A percentile compares a stretch with the other conserved stretches of the same genome.
Conservation (phyloP, 441 rosid species). For the Adansonia gregorii region DNA sequence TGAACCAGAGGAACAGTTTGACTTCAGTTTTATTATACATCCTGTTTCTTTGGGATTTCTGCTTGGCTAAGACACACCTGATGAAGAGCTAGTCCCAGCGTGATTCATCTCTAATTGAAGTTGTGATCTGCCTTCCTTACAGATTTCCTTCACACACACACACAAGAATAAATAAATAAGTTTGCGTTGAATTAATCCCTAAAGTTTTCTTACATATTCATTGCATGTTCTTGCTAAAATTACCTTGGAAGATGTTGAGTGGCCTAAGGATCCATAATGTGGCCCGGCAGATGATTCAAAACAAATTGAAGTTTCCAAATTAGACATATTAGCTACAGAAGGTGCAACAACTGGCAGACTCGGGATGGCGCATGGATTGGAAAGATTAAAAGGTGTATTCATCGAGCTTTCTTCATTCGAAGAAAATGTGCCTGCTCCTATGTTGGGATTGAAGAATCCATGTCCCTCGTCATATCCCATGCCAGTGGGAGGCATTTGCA, state of each 20-base stretch:
- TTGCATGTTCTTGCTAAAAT: slow-evolving; percentile 17
- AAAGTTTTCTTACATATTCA: slow-evolving; percentile 9
- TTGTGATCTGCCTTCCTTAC: slow-evolving; percentile 41
- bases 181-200: slow-evolving; percentile 13
- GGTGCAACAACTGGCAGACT: slow-evolving; percentile 43
- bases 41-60: slow-evolving; percentile 23
- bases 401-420: slow-evolving; percentile 44
- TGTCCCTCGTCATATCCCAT: slow-evolving; percentile 51
- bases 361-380: slow-evolving; percentile 40
- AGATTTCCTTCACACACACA: slow-evolving; percentile 48
- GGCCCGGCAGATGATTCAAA: slow-evolving; percentile 48
- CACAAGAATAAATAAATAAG: slow-evolving; percentile 7
- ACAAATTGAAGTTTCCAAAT: slow-evolving; percentile 47
- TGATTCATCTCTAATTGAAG: slow-evolving; percentile 41
- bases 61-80: slow-evolving; percentile 42
- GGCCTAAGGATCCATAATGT: slow-evolving; percentile 46
- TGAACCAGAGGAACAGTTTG: slow-evolving; percentile 23
- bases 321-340: slow-evolving; percentile 34
- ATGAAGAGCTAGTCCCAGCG: slow-evolving; percentile 41
- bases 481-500: slow-evolving; percentile 51
- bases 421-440: slow-evolving; percentile 42
- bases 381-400: slow-evolving; percentile 37
- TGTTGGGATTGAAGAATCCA: slow-evolving; percentile 40
- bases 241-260: slow-evolving; percentile 55
- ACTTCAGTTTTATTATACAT: slow-evolving; percentile 22